Conservation (phyloP, 352 stramenopile species). For the Globisporangium acanthophoron region DNA sequence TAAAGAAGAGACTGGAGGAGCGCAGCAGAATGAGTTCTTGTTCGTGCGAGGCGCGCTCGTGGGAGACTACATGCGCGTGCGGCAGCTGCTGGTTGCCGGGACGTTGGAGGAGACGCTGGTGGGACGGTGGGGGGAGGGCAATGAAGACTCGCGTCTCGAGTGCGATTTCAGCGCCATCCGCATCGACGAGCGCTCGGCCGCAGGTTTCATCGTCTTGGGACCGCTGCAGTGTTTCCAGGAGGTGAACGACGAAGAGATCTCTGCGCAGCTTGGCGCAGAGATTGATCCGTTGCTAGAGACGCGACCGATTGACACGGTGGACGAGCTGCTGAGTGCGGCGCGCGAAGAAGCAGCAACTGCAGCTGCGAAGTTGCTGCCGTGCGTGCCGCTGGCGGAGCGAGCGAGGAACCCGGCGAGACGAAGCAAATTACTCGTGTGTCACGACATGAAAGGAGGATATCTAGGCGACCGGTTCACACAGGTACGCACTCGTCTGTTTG, state of each 20-base stretch:
- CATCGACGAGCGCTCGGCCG: constrained; percentile 15
- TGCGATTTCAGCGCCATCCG: constrained; percentile 20
- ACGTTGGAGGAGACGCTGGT: constrained; percentile 4
- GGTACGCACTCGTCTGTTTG: background rate
- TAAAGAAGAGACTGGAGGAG: background rate
- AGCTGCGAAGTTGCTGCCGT: constrained; percentile 1
- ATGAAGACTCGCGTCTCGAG: background rate
- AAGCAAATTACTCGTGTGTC: constrained; percentile 49
- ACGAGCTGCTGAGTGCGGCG: constrained; percentile 24
- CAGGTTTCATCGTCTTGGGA: constrained; percentile 27
- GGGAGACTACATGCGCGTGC: constrained; percentile 13
- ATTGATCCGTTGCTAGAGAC: constrained; percentile 16
- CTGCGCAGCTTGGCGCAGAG: background rate
- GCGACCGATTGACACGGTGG: constrained; percentile 22
- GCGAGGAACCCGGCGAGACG: constrained; percentile 21
- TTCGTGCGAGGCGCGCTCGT: constrained; percentile 20
- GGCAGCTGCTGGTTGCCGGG: constrained; percentile 15
- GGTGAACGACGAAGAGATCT: background rate
- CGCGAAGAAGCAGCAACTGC: constrained; percentile 3
- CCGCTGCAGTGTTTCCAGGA: constrained; percentile 19
- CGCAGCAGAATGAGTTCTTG: constrained; percentile 17
- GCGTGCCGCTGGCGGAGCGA: constrained; percentile 21
- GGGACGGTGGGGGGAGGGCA: background rate
- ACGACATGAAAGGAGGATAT: constrained; percentile 55
- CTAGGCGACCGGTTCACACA: constrained; percentile 32